phyloP scores from a whole-genome alignment of 1,284 basidiomycete genomes.

The Cryptococcus sp. region DNA sequence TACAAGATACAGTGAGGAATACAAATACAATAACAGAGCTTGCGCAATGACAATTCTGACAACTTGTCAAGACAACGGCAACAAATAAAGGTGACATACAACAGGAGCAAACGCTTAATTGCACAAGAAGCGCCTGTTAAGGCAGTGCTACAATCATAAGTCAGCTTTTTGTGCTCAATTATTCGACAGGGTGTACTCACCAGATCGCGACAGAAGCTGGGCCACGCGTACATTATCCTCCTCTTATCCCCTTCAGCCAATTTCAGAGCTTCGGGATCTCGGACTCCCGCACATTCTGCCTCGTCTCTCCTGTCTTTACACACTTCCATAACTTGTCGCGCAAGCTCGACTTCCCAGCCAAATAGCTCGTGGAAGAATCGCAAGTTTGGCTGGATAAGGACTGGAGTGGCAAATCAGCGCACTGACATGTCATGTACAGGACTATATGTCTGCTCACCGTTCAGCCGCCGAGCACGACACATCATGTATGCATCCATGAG shows the following conservation, averaged over 20 bases:
- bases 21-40: too few relatives aligned
- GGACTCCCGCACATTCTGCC: conserved; percentile 22
- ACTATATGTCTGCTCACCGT: conserved; percentile 32
- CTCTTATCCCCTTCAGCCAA: conserved; percentile 25
- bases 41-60: too few relatives aligned
- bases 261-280: conserved; percentile 23
- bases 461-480: conserved; percentile 49
- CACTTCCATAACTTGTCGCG: conserved; percentile 35
- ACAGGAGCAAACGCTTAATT: conserved; percentile 8
- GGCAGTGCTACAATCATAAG: conserved; percentile 12
- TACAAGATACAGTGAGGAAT: too few relatives aligned
- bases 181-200: conserved; percentile 33
- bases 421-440: background rate
- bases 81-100: background rate
- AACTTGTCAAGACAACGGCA: background rate
- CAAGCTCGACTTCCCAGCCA: conserved; percentile 84
- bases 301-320: conserved; percentile 19
- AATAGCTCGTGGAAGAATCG: conserved; percentile 88
- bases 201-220: conserved; percentile 51
- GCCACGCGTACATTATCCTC: conserved; percentile 48
- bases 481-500: conserved; percentile 87
- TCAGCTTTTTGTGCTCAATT: background rate
- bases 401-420: conserved; percentile 37
- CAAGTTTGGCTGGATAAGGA: conserved; percentile 93
- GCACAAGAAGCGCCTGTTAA: conserved; percentile 24